Evolutionary conservation across 306 rosid species (phyloP).

Genomic region (Rubus idaeus): DNA sequence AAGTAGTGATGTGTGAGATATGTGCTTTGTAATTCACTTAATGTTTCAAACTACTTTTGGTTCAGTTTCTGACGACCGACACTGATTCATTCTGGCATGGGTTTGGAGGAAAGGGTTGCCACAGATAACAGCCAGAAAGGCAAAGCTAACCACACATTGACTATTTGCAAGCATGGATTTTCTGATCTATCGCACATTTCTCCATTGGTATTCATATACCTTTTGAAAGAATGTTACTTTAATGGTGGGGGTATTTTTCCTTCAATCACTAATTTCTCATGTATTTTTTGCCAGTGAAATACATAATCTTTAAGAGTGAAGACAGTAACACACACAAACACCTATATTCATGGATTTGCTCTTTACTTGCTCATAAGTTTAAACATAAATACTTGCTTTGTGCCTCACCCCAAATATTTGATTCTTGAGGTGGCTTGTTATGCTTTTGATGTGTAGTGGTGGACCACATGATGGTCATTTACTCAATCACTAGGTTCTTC

Average conservation of each 20-base stretch:
- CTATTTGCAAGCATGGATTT: conserved; percentile 66
- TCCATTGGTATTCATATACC: conserved; percentile 74
- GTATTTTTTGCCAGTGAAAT: neutral
- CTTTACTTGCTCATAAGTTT: neutral
- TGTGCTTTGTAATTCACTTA: neutral
- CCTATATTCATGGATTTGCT: neutral
- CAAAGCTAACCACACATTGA: conserved; percentile 29
- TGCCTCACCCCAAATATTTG: neutral
- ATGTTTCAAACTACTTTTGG: conserved; percentile 6
- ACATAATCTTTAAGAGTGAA: neutral
- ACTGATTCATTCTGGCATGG: conserved; percentile 43
- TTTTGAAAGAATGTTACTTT: conserved; percentile 75
- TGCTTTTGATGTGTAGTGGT: neutral
- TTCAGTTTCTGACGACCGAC: conserved; percentile 19
- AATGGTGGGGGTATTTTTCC: conserved; percentile 53
- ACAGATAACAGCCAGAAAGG: conserved; percentile 29
- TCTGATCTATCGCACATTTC: conserved; percentile 61
- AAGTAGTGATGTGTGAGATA: neutral
- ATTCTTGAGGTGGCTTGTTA: conserved; percentile 5
- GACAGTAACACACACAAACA: neutral
- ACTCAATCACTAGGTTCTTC: neutral
- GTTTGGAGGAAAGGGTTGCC: conserved; percentile 45
- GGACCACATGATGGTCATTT: neutral
- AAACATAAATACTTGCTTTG: neutral
- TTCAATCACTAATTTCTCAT: conserved; percentile 11